These are phyloP conservation scores for Phytophthora sojae DNA, from an alignment of 352 stramenopile species.

Conservation along the genomic window DNA sequence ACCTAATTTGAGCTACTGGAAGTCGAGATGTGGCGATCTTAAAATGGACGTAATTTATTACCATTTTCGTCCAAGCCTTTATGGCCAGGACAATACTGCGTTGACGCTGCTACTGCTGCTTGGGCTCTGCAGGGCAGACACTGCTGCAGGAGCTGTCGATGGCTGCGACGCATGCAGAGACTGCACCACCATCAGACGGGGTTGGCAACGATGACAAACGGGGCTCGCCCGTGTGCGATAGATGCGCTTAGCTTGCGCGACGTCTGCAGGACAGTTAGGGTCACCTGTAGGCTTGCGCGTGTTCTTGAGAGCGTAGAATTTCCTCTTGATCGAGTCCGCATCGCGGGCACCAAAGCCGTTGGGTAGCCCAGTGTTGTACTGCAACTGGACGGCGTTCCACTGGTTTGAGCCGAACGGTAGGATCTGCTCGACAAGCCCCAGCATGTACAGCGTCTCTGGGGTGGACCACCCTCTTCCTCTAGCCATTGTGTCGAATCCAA, in stretches of 20 bases:
- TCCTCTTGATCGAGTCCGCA: constrained; percentile 3
- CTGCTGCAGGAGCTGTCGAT: background rate
- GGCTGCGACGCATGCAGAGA: background rate
- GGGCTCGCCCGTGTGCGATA: background rate
- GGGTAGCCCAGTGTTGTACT: constrained; percentile 5
- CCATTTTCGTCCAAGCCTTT: too few relatives aligned
- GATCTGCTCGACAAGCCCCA: constrained; percentile 11
- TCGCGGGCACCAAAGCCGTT: background rate
- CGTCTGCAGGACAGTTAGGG: constrained; percentile 3
- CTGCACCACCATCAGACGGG: background rate
- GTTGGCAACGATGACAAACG: background rate
- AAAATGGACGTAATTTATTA: too few relatives aligned
- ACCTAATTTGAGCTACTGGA: too few relatives aligned
- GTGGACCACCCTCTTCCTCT: constrained; percentile 1
- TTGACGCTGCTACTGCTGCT: background rate
- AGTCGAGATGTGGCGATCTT: too few relatives aligned
- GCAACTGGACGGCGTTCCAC: constrained; percentile 10
- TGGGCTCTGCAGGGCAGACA: background rate
- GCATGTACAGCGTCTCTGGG: constrained; percentile 18
- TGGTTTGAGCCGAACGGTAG: constrained; percentile 13
- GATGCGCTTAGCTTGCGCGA: constrained; percentile 1
- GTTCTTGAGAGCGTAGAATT: constrained; percentile 11
- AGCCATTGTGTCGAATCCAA: background rate
- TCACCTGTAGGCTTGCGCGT: constrained; percentile 10
- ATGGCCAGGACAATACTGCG: too few relatives aligned